Evolutionary conservation across 2,329 filamentous ascomycete genomes (phyloP).

Genomic region (Botrytis sinoallii): DNA sequence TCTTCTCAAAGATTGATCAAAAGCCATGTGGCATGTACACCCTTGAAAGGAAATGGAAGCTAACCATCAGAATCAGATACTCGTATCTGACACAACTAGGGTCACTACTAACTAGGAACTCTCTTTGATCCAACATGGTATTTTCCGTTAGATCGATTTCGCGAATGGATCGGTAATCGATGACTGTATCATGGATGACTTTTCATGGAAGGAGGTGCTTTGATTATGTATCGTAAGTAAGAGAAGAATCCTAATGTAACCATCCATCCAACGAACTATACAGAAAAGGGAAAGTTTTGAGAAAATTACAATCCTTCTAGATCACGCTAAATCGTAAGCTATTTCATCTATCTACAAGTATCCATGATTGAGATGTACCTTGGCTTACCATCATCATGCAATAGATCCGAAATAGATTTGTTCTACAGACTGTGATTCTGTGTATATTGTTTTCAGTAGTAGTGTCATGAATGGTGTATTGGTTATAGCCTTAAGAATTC

Average conservation of each 20-base stretch:
- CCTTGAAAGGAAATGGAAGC: neutral
- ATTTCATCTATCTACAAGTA: neutral
- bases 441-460: neutral
- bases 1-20: neutral
- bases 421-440: neutral
- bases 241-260: constrained; percentile 6
- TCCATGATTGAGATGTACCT: neutral
- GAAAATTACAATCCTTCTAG: constrained; percentile 11
- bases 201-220: neutral
- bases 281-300: constrained; percentile 5
- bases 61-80: neutral
- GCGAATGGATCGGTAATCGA: neutral
- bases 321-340: constrained; percentile 1
- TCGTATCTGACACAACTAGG: neutral
- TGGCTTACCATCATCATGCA: neutral
- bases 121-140: neutral
- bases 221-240: neutral
- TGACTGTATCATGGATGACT: neutral
- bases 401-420: neutral
- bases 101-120: neutral
- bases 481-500: neutral
- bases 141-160: neutral
- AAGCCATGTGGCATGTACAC: neutral
- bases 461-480: neutral
- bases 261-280: neutral